Conservation (phyloP, 768 basidiomycete genomes). For the Russula sp. region DNA sequence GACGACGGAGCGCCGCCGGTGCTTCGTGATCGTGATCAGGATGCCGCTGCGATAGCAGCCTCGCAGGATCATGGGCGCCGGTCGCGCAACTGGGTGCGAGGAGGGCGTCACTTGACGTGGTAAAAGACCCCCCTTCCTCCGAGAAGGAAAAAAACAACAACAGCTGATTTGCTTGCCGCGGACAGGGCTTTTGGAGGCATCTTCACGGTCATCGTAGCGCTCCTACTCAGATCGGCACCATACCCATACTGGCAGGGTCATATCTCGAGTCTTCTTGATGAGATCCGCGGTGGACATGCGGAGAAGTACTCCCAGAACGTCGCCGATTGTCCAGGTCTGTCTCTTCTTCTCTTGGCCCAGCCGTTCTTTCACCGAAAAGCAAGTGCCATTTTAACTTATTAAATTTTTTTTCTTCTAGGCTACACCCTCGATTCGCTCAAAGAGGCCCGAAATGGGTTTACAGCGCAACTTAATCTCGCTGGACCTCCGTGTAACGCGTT, state of each 20-base stretch:
- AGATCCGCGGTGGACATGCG: slow-evolving; percentile 7
- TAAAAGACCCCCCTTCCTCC: background rate
- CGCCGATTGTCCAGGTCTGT: slow-evolving; percentile 19
- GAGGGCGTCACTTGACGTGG: background rate
- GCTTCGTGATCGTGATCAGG: background rate
- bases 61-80: background rate
- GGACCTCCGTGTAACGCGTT: slow-evolving; percentile 59
- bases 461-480: slow-evolving; percentile 45
- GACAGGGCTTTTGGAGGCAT: slow-evolving; percentile 2
- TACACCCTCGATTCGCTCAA: slow-evolving; percentile 43
- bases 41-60: background rate
- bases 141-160: too few relatives aligned
- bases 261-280: background rate
- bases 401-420: slow-evolving; percentile 31
- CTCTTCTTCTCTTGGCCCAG: background rate
- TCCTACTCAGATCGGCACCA: slow-evolving; percentile 11
- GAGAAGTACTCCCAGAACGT: slow-evolving; percentile 10
- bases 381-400: background rate
- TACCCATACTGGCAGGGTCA: slow-evolving; percentile 1
- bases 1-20: background rate
- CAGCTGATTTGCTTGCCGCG: background rate
- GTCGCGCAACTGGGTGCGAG: background rate
- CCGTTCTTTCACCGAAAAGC: background rate
- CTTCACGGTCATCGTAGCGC: background rate
- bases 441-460: slow-evolving; percentile 42